Evolutionary conservation across 495 filamentous ascomycete genomes (phyloP).

Genomic region (Hypoxylon cercidicola): DNA sequence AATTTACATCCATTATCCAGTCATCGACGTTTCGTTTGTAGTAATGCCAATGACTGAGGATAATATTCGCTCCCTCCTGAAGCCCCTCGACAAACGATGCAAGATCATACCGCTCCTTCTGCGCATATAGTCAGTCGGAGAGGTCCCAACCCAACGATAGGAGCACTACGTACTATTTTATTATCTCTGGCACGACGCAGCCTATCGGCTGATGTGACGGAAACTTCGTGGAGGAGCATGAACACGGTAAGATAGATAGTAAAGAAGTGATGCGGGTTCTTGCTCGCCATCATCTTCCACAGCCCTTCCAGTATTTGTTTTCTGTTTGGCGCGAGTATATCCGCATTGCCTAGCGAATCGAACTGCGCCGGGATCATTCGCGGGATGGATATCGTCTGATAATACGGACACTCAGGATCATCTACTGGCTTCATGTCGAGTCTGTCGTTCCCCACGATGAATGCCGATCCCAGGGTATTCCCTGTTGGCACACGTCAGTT

Average conservation of each 20-base stretch:
- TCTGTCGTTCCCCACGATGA: slow-evolving; percentile 46
- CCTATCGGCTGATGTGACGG: slow-evolving; percentile 43
- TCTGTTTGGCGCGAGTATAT: slow-evolving; percentile 45
- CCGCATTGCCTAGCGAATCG: slow-evolving; percentile 55
- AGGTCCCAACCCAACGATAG: no score
- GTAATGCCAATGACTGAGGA: slow-evolving; percentile 52
- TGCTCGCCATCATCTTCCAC: slow-evolving; percentile 46
- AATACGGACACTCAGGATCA: slow-evolving; percentile 33
- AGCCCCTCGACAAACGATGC: slow-evolving; percentile 41
- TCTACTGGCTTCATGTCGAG: slow-evolving; percentile 46
- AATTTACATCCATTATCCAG: slow-evolving; percentile 11
- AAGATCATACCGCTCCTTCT: slow-evolving; percentile 38
- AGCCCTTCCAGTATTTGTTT: slow-evolving; percentile 44
- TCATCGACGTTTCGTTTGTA: slow-evolving; percentile 44
- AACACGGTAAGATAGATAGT: slow-evolving; percentile 55
- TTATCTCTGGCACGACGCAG: slow-evolving; percentile 44
- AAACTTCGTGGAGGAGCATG: slow-evolving; percentile 49
- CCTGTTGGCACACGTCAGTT: slow-evolving; percentile 34
- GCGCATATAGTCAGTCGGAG: slow-evolving; percentile 2
- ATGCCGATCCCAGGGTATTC: slow-evolving; percentile 52
- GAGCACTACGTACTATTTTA: slow-evolving; percentile 36
- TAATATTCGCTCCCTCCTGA: slow-evolving; percentile 47
- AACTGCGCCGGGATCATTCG: slow-evolving; percentile 62
- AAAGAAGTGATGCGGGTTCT: slow-evolving; percentile 50
- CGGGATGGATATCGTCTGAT: slow-evolving; percentile 46